Conservation (phyloP, 768 basidiomycete genomes). For the Lentinula guzmanii region DNA sequence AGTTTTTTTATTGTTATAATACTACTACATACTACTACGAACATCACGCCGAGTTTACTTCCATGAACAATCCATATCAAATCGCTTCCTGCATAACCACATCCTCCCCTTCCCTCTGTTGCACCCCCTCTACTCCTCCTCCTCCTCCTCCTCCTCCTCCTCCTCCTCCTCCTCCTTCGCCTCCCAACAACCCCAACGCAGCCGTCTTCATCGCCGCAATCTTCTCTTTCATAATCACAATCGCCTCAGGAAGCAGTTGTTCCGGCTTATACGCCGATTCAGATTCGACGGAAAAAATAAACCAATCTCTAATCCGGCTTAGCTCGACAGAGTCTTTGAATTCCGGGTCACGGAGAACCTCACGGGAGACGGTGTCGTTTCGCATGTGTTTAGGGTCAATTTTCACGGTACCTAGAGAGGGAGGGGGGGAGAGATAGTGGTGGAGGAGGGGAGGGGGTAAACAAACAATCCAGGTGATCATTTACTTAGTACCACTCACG, state of each 20-base stretch:
- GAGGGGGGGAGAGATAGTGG: not conserved
- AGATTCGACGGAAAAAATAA: conserved; percentile 90
- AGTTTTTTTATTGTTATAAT: too few relatives aligned
- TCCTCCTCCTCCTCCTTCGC: not conserved
- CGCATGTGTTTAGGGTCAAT: conserved; percentile 64
- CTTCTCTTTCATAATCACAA: conserved; percentile 7
- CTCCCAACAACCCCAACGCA: not conserved
- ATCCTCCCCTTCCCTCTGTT: not conserved
- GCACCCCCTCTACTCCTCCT: too few relatives aligned
- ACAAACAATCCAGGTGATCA: too few relatives aligned
- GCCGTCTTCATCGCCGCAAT: not conserved
- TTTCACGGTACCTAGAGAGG: conserved; percentile 30
- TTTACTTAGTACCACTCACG: conserved; percentile 16
- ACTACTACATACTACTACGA: too few relatives aligned
- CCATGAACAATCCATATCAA: not conserved
- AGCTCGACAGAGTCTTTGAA: conserved; percentile 81
- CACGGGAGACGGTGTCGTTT: conserved; percentile 85
- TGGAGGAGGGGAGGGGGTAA: too few relatives aligned
- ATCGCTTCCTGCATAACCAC: not conserved
- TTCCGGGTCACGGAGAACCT: conserved; percentile 89
- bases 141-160: not conserved
- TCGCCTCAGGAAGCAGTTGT: conserved; percentile 11
- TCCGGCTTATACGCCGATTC: conserved; percentile 86
- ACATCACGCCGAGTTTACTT: too few relatives aligned
- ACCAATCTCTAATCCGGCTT: conserved; percentile 83